Conservation (phyloP, 768 basidiomycete genomes). For the Pilatotrama ljubarskyi region DNA sequence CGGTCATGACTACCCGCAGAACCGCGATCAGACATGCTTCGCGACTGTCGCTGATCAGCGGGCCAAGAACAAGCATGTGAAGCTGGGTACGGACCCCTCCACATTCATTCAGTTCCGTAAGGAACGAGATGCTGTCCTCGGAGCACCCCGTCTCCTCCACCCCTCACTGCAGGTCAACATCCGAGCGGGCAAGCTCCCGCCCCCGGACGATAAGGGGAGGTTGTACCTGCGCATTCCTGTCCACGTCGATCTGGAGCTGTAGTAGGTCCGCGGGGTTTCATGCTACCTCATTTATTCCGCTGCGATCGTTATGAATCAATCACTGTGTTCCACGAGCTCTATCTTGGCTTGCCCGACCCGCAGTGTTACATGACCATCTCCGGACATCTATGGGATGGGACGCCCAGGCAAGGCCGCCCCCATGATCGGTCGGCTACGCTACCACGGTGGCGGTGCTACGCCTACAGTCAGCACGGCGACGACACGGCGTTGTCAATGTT, state of each 20-base stretch:
- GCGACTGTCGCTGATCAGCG: conserved; percentile 38
- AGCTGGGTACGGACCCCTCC: conserved; percentile 30
- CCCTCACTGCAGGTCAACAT: conserved; percentile 41
- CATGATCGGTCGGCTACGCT: not conserved
- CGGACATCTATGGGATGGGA: not conserved
- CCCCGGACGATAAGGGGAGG: conserved; percentile 28
- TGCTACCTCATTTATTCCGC: not conserved
- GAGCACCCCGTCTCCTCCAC: conserved; percentile 37
- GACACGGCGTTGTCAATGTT: not conserved
- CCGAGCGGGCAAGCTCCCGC: conserved; percentile 36
- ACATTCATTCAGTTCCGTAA: conserved; percentile 35
- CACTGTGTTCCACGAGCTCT: not conserved
- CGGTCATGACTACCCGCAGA: conserved; percentile 41
- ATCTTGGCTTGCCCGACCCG: not conserved
- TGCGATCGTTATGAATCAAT: not conserved
- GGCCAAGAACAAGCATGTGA: conserved; percentile 32
- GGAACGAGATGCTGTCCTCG: conserved; percentile 35
- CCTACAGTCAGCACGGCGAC: conserved; percentile 5
- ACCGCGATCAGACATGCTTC: conserved; percentile 30
- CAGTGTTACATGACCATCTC: conserved; percentile 1
- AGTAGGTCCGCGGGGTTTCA: not conserved
- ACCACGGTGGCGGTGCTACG: conserved; percentile 3
- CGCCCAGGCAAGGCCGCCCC: not conserved
- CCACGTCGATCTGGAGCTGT: conserved; percentile 11
- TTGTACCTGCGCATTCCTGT: conserved; percentile 31